Conservation (phyloP, 345 rosid genomes). For the Rhodamnia rubescens region DNA sequence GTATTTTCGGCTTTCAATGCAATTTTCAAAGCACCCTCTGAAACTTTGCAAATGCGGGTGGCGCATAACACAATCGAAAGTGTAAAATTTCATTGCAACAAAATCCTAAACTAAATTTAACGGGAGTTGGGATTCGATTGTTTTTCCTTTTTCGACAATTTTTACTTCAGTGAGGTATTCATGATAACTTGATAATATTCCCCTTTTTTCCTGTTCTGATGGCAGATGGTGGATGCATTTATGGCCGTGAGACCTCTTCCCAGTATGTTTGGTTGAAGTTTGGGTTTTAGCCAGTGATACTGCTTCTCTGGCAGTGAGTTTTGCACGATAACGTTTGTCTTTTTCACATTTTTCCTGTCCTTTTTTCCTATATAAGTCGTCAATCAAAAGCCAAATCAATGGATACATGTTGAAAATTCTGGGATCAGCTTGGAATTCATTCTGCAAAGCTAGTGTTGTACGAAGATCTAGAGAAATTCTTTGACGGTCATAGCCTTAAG, state of each 20-base stretch:
- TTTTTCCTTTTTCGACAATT: not conserved
- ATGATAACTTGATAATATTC: not conserved
- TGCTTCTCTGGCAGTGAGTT: not conserved
- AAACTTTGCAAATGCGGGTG: not conserved
- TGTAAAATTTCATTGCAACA: not conserved
- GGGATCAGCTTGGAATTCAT: not conserved
- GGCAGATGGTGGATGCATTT: slow-evolving; percentile 91
- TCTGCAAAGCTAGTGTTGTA: not conserved
- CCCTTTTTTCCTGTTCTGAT: not conserved
- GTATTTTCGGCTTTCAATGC: not conserved
- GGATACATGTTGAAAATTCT: not conserved
- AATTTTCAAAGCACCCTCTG: not conserved
- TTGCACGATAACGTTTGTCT: not conserved
- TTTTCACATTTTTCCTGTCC: not conserved
- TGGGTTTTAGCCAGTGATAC: not conserved
- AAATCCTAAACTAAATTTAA: not conserved
- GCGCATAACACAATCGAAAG: not conserved
- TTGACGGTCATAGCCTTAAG: not conserved
- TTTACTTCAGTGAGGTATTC: not conserved
- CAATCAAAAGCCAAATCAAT: not conserved
- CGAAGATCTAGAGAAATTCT: not conserved
- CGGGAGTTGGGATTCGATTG: not conserved
- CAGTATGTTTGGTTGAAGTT: slow-evolving; percentile 45
- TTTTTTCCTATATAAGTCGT: no score
- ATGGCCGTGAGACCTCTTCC: slow-evolving; percentile 94